Percentiles rank a stretch among this genome's conserved stretches.
Conservation (phyloP, 208 protist species). For the Wallacemonas sp. region DNA sequence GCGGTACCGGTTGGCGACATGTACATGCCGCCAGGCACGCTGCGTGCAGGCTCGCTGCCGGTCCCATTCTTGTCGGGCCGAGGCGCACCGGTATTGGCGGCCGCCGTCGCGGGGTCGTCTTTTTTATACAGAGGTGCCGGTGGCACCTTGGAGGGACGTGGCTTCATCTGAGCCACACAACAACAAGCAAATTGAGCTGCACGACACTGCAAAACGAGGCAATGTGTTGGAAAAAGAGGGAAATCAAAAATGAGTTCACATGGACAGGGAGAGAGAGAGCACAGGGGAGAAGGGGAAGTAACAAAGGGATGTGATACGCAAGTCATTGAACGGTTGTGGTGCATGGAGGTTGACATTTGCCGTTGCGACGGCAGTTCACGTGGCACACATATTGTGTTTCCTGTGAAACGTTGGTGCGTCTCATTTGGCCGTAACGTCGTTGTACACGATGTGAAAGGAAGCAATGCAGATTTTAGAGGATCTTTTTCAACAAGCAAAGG, state of each 20-base stretch:
- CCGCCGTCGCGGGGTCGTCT: slow-evolving; percentile 2
- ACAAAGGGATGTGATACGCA: too few relatives aligned
- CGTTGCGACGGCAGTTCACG: too few relatives aligned
- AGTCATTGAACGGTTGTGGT: too few relatives aligned
- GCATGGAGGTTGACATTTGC: too few relatives aligned
- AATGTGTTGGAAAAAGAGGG: background rate
- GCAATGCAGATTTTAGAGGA: too few relatives aligned
- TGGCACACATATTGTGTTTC: too few relatives aligned
- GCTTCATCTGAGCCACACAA: slow-evolving; percentile 14
- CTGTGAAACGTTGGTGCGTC: too few relatives aligned
- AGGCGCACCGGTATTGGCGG: background rate
- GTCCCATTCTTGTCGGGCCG: background rate
- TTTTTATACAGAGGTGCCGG: slow-evolving; percentile 19
- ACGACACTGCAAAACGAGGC: slow-evolving; percentile 5
- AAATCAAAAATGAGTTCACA: too few relatives aligned
- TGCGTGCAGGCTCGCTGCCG: too few relatives aligned
- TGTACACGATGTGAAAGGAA: too few relatives aligned
- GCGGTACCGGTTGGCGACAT: slow-evolving; percentile 1
- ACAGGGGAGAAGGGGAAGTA: background rate
- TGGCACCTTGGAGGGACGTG: slow-evolving; percentile 26
- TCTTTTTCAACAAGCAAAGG: background rate
- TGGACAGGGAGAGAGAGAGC: slow-evolving; percentile 1
- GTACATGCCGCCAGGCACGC: background rate
- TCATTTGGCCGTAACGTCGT: too few relatives aligned
- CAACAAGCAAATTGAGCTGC: too few relatives aligned